These are phyloP conservation scores for Exserohilum rostratum DNA, from an alignment of 2,329 filamentous ascomycete genomes.

Conservation along the genomic window DNA sequence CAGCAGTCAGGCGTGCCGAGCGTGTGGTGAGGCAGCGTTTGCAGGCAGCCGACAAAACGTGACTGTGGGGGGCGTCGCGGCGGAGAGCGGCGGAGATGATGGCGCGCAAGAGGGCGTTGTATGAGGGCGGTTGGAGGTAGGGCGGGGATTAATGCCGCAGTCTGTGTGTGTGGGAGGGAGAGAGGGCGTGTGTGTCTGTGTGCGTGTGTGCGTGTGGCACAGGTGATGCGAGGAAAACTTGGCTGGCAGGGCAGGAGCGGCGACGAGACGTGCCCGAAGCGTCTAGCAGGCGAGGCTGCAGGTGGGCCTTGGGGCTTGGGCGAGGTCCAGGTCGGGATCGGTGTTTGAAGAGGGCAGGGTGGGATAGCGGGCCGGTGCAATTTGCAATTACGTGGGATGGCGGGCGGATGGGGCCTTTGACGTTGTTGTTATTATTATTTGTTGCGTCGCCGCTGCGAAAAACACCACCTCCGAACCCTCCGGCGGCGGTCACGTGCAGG, in stretches of 20 bases:
- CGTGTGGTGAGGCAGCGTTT: constrained; percentile 8
- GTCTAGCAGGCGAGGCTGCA: constrained; percentile 10
- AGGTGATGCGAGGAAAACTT: constrained; percentile 15
- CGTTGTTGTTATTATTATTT: constrained; percentile 18
- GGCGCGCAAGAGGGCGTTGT: too few species aligned
- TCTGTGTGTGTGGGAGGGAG: constrained; percentile 3
- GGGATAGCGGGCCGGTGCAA: constrained; percentile 35
- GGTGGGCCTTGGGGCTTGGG: neutral
- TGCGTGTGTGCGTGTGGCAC: constrained; percentile 4
- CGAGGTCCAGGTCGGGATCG: constrained; percentile 7
- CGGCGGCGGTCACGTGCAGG: constrained; percentile 8
- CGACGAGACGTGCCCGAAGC: constrained; percentile 18
- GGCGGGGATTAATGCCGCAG: constrained; percentile 24
- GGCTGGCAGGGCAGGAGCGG: constrained; percentile 11
- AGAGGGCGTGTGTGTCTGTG: too few species aligned
- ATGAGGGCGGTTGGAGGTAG: constrained; percentile 1
- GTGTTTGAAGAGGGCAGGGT: constrained; percentile 24
- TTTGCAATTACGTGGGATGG: constrained; percentile 24
- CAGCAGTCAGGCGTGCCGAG: neutral
- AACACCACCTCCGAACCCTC: constrained; percentile 5
- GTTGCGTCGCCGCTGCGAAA: too few species aligned
- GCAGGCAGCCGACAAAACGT: neutral
- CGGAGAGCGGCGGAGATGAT: constrained; percentile 9
- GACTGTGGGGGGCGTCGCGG: too few species aligned
- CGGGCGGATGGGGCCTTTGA: constrained; percentile 10